These are phyloP conservation scores for Colletotrichum sp. DNA, from an alignment of 2,329 filamentous ascomycete species.

Conservation along the genomic window DNA sequence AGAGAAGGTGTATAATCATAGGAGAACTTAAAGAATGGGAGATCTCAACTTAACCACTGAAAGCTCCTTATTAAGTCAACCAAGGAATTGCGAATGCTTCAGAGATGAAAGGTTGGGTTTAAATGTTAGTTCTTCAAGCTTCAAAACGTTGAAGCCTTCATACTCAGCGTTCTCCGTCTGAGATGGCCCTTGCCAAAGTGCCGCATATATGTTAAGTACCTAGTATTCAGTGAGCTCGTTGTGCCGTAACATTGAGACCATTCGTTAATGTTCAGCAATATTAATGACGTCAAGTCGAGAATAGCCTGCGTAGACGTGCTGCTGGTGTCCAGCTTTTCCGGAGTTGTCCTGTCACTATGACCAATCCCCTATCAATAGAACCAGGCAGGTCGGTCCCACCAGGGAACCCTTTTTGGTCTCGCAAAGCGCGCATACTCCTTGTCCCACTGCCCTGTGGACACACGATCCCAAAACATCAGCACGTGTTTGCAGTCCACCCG, in stretches of 20 bases:
- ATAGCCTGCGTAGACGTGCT: rapidly evolving
- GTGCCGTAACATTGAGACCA: not conserved
- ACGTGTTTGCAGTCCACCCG: not conserved
- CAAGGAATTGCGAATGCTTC: too few species aligned
- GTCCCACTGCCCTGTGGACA: not conserved
- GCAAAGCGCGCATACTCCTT: not conserved
- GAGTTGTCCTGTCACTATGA: not conserved
- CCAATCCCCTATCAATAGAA: not conserved
- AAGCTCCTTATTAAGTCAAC: too few species aligned
- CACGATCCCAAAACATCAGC: not conserved
- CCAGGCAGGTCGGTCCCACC: not conserved
- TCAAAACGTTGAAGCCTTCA: too few species aligned
- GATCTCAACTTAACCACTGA: too few species aligned
- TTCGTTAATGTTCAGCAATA: too few species aligned
- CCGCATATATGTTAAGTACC: too few species aligned
- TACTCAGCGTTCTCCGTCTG: too few species aligned
- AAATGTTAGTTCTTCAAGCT: too few species aligned
- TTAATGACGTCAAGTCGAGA: not conserved
- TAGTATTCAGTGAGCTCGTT: not conserved
- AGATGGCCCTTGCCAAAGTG: too few species aligned
- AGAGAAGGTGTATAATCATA: too few species aligned
- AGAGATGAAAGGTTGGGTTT: too few species aligned
- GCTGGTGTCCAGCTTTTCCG: not conserved
- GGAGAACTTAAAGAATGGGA: too few species aligned
- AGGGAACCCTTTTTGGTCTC: not conserved